A percentile compares a stretch with the other conserved stretches of the same genome.
Conservation (phyloP, 2,329 filamentous ascomycete species). For the Hypoxylon rubiginosum region DNA sequence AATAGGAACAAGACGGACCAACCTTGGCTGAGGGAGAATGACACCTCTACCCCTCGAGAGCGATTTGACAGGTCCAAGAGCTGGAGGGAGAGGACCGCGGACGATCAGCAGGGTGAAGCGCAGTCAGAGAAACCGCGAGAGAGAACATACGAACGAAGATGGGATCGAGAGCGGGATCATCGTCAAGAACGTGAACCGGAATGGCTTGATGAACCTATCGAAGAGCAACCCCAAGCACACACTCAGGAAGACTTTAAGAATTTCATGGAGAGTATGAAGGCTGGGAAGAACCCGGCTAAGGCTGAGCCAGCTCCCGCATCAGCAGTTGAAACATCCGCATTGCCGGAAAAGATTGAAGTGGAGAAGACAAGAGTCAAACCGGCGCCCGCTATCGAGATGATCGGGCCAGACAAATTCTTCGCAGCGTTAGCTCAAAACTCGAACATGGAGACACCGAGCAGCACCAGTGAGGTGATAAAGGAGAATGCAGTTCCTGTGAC, state of each 20-base stretch:
- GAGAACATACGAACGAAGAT: constrained; percentile 68
- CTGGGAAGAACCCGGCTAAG: constrained; percentile 62
- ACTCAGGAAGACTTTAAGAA: constrained; percentile 94
- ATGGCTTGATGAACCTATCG: constrained; percentile 84
- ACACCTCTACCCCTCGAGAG: constrained; percentile 59
- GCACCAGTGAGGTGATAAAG: constrained; percentile 63
- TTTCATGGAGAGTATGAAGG: constrained; percentile 94
- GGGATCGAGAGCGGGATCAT: constrained; percentile 68
- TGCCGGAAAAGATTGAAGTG: constrained; percentile 57
- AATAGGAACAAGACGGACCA: constrained; percentile 76
- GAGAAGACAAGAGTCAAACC: constrained; percentile 70
- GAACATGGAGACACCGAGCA: constrained; percentile 61
- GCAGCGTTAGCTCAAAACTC: constrained; percentile 63
- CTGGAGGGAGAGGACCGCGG: constrained; percentile 68
- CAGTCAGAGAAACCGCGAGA: constrained; percentile 66
- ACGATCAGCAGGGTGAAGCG: constrained; percentile 53
- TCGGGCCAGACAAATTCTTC: constrained; percentile 84
- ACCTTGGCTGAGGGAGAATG: constrained; percentile 78
- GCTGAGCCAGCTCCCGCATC: constrained; percentile 55
- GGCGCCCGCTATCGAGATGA: constrained; percentile 72
- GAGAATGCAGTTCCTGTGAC: constrained; percentile 56
- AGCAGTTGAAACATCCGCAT: constrained; percentile 52
- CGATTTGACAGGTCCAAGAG: constrained; percentile 71
- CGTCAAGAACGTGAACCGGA: constrained; percentile 85
- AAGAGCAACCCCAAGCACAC: constrained; percentile 77